phyloP scores from a whole-genome alignment of 805 yeast genomes.

The Lachancea nothofagi region DNA sequence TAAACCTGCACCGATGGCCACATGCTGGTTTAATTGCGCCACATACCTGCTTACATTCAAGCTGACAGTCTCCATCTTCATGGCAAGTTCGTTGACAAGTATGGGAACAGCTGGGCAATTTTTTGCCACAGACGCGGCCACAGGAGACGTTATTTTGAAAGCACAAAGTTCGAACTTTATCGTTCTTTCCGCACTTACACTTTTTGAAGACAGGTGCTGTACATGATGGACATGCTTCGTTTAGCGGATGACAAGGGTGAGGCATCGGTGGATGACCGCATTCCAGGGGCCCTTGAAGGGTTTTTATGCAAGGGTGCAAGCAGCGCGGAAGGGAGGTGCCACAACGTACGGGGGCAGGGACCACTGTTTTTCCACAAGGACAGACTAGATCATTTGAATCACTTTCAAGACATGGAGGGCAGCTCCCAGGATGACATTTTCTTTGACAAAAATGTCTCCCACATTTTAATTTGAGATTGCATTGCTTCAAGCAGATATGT shows the following conservation, averaged over 20 bases:
- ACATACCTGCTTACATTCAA: slow-evolving; percentile 57
- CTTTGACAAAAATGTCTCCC: slow-evolving; percentile 63
- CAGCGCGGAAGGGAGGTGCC: slow-evolving; percentile 67
- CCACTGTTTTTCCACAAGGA: slow-evolving; percentile 71
- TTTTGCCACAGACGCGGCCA: slow-evolving; percentile 53
- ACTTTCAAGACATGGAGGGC: slow-evolving; percentile 76
- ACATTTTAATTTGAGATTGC: slow-evolving; percentile 60
- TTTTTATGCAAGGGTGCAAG: slow-evolving; percentile 56
- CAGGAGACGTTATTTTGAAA: slow-evolving; percentile 67
- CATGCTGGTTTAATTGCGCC: slow-evolving; percentile 47
- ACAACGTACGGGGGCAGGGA: slow-evolving; percentile 80
- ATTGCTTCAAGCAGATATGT: slow-evolving; percentile 65
- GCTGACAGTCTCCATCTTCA: slow-evolving; percentile 51
- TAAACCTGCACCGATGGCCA: slow-evolving; percentile 58
- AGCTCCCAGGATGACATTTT: slow-evolving; percentile 74
- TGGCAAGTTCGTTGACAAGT: slow-evolving; percentile 53
- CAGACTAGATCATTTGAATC: slow-evolving; percentile 75
- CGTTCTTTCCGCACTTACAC: slow-evolving; percentile 58
- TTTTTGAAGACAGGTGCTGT: slow-evolving; percentile 50
- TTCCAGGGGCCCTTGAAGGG: slow-evolving; percentile 29
- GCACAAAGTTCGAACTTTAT: slow-evolving; percentile 56
- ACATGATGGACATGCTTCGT: slow-evolving; percentile 68
- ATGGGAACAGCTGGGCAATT: slow-evolving; percentile 45
- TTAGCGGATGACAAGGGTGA: slow-evolving; percentile 72
- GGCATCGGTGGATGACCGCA: slow-evolving; percentile 72